Percentiles rank a stretch among this genome's conserved stretches.
These are phyloP conservation scores for Trypanosoma avium DNA, from an alignment of 208 protist species.

Conservation along the genomic window DNA sequence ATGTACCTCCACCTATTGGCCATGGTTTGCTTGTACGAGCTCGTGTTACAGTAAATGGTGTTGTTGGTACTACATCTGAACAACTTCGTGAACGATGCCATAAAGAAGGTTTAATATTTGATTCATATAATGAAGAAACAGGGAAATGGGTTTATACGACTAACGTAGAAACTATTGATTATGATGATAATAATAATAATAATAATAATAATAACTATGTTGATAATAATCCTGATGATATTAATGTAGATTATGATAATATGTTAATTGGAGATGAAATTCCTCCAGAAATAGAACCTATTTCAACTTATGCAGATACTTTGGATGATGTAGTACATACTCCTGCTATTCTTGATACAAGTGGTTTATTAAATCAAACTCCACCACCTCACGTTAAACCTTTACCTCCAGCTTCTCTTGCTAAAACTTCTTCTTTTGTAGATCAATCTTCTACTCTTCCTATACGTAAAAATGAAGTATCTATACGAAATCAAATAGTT, in stretches of 20 bases:
- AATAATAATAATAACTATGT: too few relatives aligned
- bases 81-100: slow-evolving; percentile 34
- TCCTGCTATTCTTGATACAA: slow-evolving; percentile 2
- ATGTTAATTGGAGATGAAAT: slow-evolving; percentile 2
- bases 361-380: background rate
- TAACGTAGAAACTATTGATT: slow-evolving; percentile 20
- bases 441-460: slow-evolving; percentile 18
- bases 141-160: slow-evolving; percentile 39
- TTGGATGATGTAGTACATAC: slow-evolving; percentile 12
- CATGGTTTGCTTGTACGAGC: slow-evolving; percentile 61
- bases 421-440: background rate
- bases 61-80: slow-evolving; percentile 33
- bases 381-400: background rate
- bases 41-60: slow-evolving; percentile 64
- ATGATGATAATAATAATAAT: slow-evolving; percentile 10
- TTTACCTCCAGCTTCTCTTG: slow-evolving; percentile 7
- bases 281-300: slow-evolving; percentile 18
- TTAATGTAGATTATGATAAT: background rate
- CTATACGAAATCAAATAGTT: slow-evolving; percentile 7
- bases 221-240: slow-evolving; percentile 7
- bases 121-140: slow-evolving; percentile 36
- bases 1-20: slow-evolving; percentile 29
- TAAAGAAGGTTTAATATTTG: slow-evolving; percentile 35
- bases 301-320: slow-evolving; percentile 17
- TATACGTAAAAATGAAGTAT: slow-evolving; percentile 12